A percentile compares a stretch with the other conserved stretches of the same genome.
Evolutionary conservation across 768 basidiomycete genomes (phyloP).

Genomic region (Pisolithus albus): DNA sequence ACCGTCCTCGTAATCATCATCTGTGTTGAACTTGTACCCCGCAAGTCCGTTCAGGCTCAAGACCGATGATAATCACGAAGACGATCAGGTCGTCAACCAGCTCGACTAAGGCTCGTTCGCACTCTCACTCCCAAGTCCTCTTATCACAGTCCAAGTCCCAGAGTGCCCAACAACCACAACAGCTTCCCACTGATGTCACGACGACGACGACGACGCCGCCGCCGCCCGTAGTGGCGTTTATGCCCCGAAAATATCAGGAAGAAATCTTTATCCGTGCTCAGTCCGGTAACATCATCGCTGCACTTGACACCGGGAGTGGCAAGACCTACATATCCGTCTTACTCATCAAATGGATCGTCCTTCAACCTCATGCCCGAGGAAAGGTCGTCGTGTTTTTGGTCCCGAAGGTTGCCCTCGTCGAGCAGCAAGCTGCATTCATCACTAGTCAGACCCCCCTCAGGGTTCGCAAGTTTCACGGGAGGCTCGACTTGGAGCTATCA

Average conservation of each 20-base stretch:
- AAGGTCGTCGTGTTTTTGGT: constrained; percentile 77
- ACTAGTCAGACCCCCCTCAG: constrained; percentile 56
- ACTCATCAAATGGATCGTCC: constrained; percentile 69
- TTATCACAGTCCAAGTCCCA: not conserved
- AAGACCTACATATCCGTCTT: constrained; percentile 55
- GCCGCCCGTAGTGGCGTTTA: constrained; percentile 28
- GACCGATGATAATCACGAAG: constrained; percentile 4
- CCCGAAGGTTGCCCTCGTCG: constrained; percentile 78
- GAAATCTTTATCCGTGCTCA: constrained; percentile 50
- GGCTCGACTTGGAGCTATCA: constrained; percentile 62
- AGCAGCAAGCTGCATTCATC: constrained; percentile 72
- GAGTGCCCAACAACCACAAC: not conserved
- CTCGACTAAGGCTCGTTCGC: not conserved
- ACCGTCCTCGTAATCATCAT: not conserved
- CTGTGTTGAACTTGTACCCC: constrained; percentile 5
- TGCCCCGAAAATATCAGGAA: constrained; percentile 48
- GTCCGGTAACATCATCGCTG: constrained; percentile 49
- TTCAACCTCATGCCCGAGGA: constrained; percentile 40
- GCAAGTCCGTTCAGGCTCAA: constrained; percentile 9
- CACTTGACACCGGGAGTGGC: constrained; percentile 53
- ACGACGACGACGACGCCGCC: constrained; percentile 18
- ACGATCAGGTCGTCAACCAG: not conserved
- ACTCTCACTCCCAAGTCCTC: not conserved
- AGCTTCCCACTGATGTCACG: constrained; percentile 1
- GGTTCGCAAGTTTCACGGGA: constrained; percentile 64